These are phyloP conservation scores for Trichoderma citrinoviride DNA, from an alignment of 2,329 filamentous ascomycete genomes.

Conservation along the genomic window DNA sequence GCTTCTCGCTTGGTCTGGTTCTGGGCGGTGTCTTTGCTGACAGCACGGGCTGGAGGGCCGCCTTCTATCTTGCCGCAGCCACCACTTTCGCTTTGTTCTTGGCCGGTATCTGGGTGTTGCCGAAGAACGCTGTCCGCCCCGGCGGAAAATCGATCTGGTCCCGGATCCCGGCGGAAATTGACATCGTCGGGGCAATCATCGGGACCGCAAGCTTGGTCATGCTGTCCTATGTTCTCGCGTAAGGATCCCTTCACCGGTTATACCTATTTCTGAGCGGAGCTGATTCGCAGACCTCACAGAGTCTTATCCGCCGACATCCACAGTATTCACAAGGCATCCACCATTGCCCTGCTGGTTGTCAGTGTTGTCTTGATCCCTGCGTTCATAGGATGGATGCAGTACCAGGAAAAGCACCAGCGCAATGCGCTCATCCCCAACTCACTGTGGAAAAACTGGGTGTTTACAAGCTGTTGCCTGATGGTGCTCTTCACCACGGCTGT, in stretches of 20 bases:
- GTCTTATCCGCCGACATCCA: constrained; percentile 36
- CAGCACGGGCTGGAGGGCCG: constrained; percentile 47
- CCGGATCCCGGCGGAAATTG: constrained; percentile 38
- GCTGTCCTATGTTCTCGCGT: constrained; percentile 55
- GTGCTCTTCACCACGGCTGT: constrained; percentile 47
- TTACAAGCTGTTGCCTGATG: constrained; percentile 53
- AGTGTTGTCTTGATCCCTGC: constrained; percentile 43
- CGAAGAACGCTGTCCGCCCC: constrained; percentile 27
- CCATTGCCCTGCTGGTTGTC: constrained; percentile 46
- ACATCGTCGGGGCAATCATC: constrained; percentile 53
- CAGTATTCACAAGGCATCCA: constrained; percentile 43
- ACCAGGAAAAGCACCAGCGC: constrained; percentile 43
- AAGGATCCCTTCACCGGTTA: constrained; percentile 29
- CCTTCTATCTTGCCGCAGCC: constrained; percentile 43
- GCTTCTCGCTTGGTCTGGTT: constrained; percentile 51
- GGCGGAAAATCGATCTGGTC: constrained; percentile 24
- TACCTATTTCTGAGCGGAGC: neutral
- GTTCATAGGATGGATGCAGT: constrained; percentile 55
- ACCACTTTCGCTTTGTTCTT: constrained; percentile 38
- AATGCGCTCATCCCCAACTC: constrained; percentile 61
- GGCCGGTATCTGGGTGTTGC: constrained; percentile 38
- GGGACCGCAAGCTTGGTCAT: constrained; percentile 47
- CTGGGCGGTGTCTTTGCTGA: constrained; percentile 49
- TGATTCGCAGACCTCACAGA: constrained; percentile 15
- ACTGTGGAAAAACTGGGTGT: constrained; percentile 57